Percentiles rank a stretch among this genome's conserved stretches.
Evolutionary conservation across 768 basidiomycete genomes (phyloP).

Genomic region (Phanerochaete carnosa): DNA sequence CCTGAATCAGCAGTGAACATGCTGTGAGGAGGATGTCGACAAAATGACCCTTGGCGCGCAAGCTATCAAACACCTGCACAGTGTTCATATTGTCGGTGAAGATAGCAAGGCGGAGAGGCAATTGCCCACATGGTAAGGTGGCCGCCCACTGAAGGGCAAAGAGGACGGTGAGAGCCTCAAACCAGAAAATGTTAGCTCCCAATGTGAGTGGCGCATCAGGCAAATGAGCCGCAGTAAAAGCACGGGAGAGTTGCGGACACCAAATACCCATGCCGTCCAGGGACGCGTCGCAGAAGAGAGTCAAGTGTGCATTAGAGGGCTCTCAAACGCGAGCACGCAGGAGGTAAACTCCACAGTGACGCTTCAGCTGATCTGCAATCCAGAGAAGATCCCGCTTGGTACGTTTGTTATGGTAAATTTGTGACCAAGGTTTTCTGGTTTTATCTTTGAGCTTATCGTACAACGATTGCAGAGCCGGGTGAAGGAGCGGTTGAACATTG

Average conservation of each 20-base stretch:
- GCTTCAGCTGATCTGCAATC: conserved; percentile 26
- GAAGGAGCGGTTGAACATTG: conserved; percentile 32
- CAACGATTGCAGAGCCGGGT: conserved; percentile 24
- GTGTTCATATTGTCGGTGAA: conserved; percentile 25
- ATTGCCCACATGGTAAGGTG: not conserved
- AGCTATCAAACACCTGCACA: conserved; percentile 21
- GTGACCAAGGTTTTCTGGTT: not conserved
- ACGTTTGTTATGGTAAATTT: conserved; percentile 26
- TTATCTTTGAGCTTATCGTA: conserved; percentile 33
- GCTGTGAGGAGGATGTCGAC: conserved; percentile 16
- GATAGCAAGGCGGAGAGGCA: conserved; percentile 12
- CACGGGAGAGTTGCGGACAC: conserved; percentile 6
- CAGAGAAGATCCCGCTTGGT: conserved; percentile 31
- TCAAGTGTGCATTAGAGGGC: conserved; percentile 3
- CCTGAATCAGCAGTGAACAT: conserved; percentile 10
- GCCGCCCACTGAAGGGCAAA: conserved; percentile 2
- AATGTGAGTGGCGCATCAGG: not conserved
- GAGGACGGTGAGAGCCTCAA: conserved; percentile 5
- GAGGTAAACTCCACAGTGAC: conserved; percentile 18
- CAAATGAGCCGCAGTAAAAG: not conserved
- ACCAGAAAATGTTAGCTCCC: conserved; percentile 4
- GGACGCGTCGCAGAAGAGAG: conserved; percentile 21
- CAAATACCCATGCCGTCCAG: conserved; percentile 20
- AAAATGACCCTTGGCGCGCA: conserved; percentile 13
- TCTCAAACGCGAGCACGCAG: not conserved